phyloP scores from a whole-genome alignment of 2,329 filamentous ascomycete genomes.

The Parastagonospora avenae region DNA sequence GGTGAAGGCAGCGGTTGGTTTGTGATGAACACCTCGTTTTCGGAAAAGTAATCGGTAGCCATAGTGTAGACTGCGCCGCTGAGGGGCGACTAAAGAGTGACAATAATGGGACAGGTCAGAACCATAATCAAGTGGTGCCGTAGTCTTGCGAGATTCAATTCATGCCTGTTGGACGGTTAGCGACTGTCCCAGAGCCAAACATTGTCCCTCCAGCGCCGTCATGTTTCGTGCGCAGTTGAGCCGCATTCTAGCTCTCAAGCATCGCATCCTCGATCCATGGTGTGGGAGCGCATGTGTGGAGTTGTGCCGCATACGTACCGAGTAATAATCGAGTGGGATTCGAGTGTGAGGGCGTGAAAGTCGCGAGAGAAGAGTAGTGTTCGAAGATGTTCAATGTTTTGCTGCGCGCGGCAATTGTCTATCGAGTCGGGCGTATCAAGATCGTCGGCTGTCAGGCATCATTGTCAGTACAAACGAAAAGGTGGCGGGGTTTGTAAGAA shows the following conservation, averaged over 20 bases:
- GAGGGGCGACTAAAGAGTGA: not conserved
- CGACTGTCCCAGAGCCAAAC: not conserved
- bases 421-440: too few relatives aligned
- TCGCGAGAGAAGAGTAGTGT: too few relatives aligned
- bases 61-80: conserved; percentile 20
- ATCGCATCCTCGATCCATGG: too few relatives aligned
- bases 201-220: too few relatives aligned
- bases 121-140: conserved; percentile 40
- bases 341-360: not conserved
- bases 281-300: not conserved
- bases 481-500: too few relatives aligned
- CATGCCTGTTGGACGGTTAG: conserved; percentile 34
- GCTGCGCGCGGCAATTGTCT: too few relatives aligned
- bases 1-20: conserved; percentile 69
- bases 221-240: too few relatives aligned
- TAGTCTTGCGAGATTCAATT: conserved; percentile 19
- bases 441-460: too few relatives aligned
- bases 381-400: too few relatives aligned
- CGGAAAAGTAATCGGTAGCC: conserved; percentile 54
- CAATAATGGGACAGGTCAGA: conserved; percentile 11
- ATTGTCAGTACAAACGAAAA: too few relatives aligned
- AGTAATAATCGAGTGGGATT: not conserved
- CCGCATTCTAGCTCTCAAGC: too few relatives aligned
- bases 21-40: conserved; percentile 48
- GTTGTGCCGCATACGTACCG: not conserved